phyloP scores from a whole-genome alignment of 2,329 filamentous ascomycete species.

The Colletotrichum magnum region DNA sequence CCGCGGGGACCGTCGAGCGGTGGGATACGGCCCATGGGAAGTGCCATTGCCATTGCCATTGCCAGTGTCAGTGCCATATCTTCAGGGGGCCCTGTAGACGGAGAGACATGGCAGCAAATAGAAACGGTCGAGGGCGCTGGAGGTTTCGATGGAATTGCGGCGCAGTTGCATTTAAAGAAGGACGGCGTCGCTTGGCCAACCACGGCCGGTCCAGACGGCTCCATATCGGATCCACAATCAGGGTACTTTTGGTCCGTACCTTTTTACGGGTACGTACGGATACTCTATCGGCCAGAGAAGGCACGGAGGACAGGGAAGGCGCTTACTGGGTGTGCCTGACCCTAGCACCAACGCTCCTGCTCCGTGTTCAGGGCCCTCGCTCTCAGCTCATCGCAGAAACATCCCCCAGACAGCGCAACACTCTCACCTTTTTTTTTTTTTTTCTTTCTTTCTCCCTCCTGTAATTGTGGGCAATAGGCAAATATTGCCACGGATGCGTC shows the following conservation, averaged over 20 bases:
- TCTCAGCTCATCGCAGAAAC: too few relatives aligned
- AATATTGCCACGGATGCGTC: too few relatives aligned
- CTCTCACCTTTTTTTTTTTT: too few relatives aligned
- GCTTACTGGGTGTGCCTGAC: too few relatives aligned
- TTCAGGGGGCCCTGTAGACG: not conserved
- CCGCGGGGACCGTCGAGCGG: not conserved
- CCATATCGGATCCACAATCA: not conserved
- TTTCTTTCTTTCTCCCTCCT: too few relatives aligned
- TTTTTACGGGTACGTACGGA: too few relatives aligned
- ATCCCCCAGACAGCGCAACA: too few relatives aligned
- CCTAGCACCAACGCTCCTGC: too few relatives aligned
- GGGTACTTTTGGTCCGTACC: not conserved
- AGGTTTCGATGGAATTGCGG: slow-evolving; percentile 16
- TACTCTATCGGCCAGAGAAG: not conserved
- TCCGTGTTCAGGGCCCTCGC: too few relatives aligned
- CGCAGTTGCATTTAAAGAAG: slow-evolving; percentile 26
- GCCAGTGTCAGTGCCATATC: not conserved
- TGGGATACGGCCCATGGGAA: not conserved
- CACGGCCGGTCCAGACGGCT: slow-evolving; percentile 7
- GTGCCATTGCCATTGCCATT: too few relatives aligned
- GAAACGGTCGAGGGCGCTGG: not conserved
- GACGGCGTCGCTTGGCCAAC: slow-evolving; percentile 33
- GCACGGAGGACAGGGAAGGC: too few relatives aligned
- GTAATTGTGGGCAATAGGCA: too few relatives aligned
- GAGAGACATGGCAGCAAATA: slow-evolving; percentile 1